Percentiles rank a stretch among this genome's conserved stretches.
Evolutionary conservation across 148 eudicot species (phyloP).

Genomic region (Gaultheria prostrata): DNA sequence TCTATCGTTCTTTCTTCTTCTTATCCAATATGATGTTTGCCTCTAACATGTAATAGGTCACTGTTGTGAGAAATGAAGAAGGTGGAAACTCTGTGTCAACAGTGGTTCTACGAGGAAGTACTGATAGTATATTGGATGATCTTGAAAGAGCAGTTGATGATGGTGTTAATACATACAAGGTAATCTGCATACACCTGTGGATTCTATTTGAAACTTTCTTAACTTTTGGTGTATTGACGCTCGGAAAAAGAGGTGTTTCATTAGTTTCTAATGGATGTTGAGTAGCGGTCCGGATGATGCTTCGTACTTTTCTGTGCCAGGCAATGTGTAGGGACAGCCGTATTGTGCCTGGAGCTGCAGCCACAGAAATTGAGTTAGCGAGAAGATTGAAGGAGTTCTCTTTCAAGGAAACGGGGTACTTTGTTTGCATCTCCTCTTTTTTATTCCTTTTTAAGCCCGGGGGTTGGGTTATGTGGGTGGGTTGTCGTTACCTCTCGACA

Average conservation of each 20-base stretch:
- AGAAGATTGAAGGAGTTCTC: slow-evolving; percentile 83
- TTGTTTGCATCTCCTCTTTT: not conserved
- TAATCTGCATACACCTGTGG: slow-evolving; percentile 6
- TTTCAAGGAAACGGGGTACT: slow-evolving; percentile 86
- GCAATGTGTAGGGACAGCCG: slow-evolving; percentile 99
- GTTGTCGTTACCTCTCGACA: too few species aligned
- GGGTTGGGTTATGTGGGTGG: not conserved
- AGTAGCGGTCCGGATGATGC: not conserved
- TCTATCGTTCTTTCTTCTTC: not conserved
- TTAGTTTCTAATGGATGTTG: not conserved
- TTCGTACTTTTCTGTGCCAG: slow-evolving; percentile 28
- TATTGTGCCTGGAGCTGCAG: slow-evolving; percentile 92
- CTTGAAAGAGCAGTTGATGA: slow-evolving; percentile 98
- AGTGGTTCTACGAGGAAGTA: slow-evolving; percentile 84
- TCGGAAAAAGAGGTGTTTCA: not conserved
- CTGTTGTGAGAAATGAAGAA: slow-evolving; percentile 87
- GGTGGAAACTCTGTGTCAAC: slow-evolving; percentile 91
- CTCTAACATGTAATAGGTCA: slow-evolving; percentile 43
- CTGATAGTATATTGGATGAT: slow-evolving; percentile 98
- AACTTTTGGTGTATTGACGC: not conserved
- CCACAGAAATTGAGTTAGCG: slow-evolving; percentile 91
- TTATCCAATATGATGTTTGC: not conserved
- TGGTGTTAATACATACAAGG: slow-evolving; percentile 95
- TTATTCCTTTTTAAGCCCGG: not conserved
- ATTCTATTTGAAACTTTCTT: not conserved